These are phyloP conservation scores for Penicillium tannophilum DNA, from an alignment of 495 filamentous ascomycete genomes.

Conservation along the genomic window DNA sequence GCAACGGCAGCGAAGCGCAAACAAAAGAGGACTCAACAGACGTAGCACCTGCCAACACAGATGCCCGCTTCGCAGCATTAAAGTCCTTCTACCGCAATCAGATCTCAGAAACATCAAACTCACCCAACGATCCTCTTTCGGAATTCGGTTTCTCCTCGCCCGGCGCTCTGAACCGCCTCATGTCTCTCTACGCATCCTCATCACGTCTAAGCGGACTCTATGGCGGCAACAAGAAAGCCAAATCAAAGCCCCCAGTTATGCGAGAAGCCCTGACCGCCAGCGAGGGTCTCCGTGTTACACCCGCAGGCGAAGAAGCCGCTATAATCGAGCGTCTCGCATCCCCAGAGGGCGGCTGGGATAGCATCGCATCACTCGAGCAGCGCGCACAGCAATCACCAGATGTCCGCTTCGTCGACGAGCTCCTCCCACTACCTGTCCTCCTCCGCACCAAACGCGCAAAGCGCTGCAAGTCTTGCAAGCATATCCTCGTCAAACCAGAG, in stretches of 20 bases:
- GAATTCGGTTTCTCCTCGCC: constrained; percentile 74
- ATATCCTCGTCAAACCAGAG: constrained; percentile 96
- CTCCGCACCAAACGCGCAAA: constrained; percentile 91
- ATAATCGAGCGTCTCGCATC: constrained; percentile 48
- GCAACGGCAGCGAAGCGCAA: constrained; percentile 11
- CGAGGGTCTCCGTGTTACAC: constrained; percentile 66
- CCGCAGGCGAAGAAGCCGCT: constrained; percentile 51
- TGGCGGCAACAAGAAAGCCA: constrained; percentile 64
- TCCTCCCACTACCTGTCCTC: constrained; percentile 77
- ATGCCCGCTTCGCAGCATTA: constrained; percentile 53
- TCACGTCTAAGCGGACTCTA: constrained; percentile 44
- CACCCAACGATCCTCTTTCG: constrained; percentile 52
- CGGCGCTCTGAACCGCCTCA: constrained; percentile 78
- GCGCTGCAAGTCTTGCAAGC: constrained; percentile 87
- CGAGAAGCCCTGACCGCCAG: constrained; percentile 68
- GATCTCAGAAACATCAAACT: constrained; percentile 58
- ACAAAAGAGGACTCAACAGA: constrained; percentile 21
- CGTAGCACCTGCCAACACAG: constrained; percentile 32
- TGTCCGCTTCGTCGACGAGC: constrained; percentile 60
- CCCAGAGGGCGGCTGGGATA: constrained; percentile 54
- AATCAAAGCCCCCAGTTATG: constrained; percentile 68
- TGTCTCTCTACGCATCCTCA: constrained; percentile 80
- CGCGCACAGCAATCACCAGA: constrained; percentile 50
- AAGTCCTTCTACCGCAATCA: constrained; percentile 75
- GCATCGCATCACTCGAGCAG: constrained; percentile 55